These are phyloP conservation scores for Stramenopiles sp. DNA, from an alignment of 352 stramenopile species.

Conservation along the genomic window DNA sequence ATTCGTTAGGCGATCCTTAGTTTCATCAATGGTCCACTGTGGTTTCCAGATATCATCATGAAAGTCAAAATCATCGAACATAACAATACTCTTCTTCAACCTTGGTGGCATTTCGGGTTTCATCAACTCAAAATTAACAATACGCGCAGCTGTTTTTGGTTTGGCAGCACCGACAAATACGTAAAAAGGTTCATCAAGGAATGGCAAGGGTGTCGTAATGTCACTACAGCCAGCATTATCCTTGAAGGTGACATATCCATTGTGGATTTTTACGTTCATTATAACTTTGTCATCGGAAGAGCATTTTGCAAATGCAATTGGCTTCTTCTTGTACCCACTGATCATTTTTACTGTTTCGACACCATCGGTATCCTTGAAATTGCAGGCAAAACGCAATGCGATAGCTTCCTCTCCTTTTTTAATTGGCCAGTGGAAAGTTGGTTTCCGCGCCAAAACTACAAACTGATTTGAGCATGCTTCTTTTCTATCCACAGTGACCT, in stretches of 20 bases:
- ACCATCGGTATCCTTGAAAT: not conserved
- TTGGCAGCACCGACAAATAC: not conserved
- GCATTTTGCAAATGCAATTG: not conserved
- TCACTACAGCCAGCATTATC: not conserved
- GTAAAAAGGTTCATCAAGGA: not conserved
- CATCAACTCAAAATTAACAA: not conserved
- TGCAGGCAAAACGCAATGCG: not conserved
- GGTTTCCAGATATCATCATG: slow-evolving; percentile 4
- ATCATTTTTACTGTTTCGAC: not conserved
- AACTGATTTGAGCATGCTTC: not conserved
- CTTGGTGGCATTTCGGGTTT: not conserved
- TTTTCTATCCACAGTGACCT: not conserved
- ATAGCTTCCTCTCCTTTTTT: not conserved
- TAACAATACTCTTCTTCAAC: not conserved
- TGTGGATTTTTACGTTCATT: not conserved
- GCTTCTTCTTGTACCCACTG: not conserved
- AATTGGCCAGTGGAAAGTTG: not conserved
- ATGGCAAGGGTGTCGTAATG: not conserved
- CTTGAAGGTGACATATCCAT: not conserved
- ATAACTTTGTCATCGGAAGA: not conserved
- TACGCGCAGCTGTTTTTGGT: not conserved
- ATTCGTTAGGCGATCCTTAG: not conserved
- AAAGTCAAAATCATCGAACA: not conserved
- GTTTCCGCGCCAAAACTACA: not conserved
- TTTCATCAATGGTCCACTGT: not conserved